These are phyloP conservation scores for Myriosclerotinia duriaeana DNA, from an alignment of 2,329 filamentous ascomycete genomes.

Conservation along the genomic window DNA sequence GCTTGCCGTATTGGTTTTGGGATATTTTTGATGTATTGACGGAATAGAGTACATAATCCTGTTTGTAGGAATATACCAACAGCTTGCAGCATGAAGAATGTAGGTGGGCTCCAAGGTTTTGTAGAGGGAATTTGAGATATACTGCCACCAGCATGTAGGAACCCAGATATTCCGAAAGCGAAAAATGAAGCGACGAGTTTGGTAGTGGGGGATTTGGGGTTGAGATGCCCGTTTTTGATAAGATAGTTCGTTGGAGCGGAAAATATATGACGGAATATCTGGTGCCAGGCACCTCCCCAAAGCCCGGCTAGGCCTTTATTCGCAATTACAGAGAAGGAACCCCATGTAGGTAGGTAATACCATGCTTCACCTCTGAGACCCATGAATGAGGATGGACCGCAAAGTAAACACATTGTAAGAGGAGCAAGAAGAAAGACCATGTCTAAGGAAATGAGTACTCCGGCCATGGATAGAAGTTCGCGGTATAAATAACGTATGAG, in stretches of 20 bases:
- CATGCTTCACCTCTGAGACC: conserved; percentile 57
- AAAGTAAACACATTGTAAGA: conserved; percentile 53
- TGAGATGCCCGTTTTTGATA: conserved; percentile 44
- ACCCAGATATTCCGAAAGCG: conserved; percentile 65
- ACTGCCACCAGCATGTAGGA: conserved; percentile 71
- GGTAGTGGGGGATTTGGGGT: conserved; percentile 38
- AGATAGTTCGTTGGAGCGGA: conserved; percentile 57
- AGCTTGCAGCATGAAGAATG: conserved; percentile 73
- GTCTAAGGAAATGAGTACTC: conserved; percentile 60
- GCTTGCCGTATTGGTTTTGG: conserved; percentile 50
- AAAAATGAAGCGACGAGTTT: conserved; percentile 44
- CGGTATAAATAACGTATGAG: conserved; percentile 55
- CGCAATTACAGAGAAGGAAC: conserved; percentile 53
- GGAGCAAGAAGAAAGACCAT: conserved; percentile 61
- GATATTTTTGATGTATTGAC: conserved; percentile 39
- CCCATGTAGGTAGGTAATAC: conserved; percentile 61
- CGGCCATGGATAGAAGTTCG: conserved; percentile 54
- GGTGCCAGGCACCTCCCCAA: conserved; percentile 91
- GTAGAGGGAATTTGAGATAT: conserved; percentile 59
- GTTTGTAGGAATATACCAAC: conserved; percentile 64
- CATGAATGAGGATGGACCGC: conserved; percentile 49
- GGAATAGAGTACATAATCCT: conserved; percentile 42
- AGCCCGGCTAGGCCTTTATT: conserved; percentile 74
- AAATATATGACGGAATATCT: conserved; percentile 77
- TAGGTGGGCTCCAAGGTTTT: conserved; percentile 52